Evolutionary conservation across 345 rosid genomes (phyloP).

Genomic region (Eucalyptus globulus): DNA sequence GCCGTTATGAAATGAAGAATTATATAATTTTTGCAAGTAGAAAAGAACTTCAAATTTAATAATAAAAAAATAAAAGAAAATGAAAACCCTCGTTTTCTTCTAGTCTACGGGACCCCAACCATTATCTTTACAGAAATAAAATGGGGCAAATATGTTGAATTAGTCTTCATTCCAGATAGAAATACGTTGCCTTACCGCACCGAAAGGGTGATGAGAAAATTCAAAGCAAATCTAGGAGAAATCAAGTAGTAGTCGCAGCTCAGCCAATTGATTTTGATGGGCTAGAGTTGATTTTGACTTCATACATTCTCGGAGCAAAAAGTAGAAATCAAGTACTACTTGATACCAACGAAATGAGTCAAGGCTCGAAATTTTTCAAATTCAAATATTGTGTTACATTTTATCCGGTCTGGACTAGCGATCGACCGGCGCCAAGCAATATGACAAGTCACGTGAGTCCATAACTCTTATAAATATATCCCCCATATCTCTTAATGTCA

Average conservation of each 20-base stretch:
- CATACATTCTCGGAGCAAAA: not conserved
- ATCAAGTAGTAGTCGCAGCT: not conserved
- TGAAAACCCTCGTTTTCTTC: not conserved
- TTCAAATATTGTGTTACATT: not conserved
- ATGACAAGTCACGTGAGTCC: not conserved
- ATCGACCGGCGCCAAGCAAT: not conserved
- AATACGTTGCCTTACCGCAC: not conserved
- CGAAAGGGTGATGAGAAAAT: not conserved
- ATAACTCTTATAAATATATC: not conserved
- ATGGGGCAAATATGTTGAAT: not conserved
- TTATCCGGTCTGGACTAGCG: fast-evolving
- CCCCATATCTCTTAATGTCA: no score
- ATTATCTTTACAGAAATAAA: not conserved
- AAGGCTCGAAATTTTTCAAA: not conserved
- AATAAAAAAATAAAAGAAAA: not conserved
- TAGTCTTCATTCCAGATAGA: not conserved
- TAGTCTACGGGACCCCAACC: not conserved
- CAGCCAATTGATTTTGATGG: not conserved
- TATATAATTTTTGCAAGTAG: not conserved
- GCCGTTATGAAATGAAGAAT: not conserved
- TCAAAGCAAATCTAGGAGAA: not conserved
- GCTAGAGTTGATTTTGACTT: not conserved
- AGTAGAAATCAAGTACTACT: not conserved
- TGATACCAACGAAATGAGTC: not conserved
- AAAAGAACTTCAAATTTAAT: not conserved